Evolutionary conservation across 2,329 filamentous ascomycete species (phyloP), one percentile per base, ranked within the genome.

Genomic region (Endocalyx cinctus): DNA sequence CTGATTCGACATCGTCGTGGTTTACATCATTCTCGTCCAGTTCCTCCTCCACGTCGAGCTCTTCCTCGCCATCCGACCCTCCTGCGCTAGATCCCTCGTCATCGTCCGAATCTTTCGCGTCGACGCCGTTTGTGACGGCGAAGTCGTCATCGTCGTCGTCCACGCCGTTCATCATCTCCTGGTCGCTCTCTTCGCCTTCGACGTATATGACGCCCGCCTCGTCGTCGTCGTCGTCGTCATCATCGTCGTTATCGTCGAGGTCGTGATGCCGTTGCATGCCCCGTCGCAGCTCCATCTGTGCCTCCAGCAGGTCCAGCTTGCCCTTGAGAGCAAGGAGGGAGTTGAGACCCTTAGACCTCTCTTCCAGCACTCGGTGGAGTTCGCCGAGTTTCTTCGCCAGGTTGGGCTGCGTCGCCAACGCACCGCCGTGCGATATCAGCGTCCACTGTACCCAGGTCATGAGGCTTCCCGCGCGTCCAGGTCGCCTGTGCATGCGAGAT

Each of bases 371-470:
- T 54, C 84, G 83, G 59, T 90, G 86, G 34, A 98, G 70, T 25
- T 84, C 81, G 29, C 77, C 72, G 39, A 98, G 74, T 55, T 82
- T 82, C 53, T 82, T 80, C 47, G 92, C 74, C 23, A 95, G 72
- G 43, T 89, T 83, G n/a, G 85, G 79, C 58, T 94, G 87, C 19
- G 83, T 83, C 10, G 89, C 87, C 31, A 98, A 71, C 33, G 89
- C 89, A 45, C 90, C 92, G 46, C 92, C 92, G 55, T 98, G 92
- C 2, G 86, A 82, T 20, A 96, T 79, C 34, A 96, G 76, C 2
- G 87, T 90, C 87, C 88, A 95, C 62, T 96, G 89, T 27, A 97
- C 84, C 89, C 92, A 98, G 12, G 84, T 78, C 74, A 96, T 89
- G 19, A 98, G 76, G 54, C 82, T 86, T 32, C 89, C 88, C 11